These are phyloP conservation scores for Aureobasidium melanogenum DNA, from an alignment of 2,329 filamentous ascomycete genomes.

Conservation along the genomic window DNA sequence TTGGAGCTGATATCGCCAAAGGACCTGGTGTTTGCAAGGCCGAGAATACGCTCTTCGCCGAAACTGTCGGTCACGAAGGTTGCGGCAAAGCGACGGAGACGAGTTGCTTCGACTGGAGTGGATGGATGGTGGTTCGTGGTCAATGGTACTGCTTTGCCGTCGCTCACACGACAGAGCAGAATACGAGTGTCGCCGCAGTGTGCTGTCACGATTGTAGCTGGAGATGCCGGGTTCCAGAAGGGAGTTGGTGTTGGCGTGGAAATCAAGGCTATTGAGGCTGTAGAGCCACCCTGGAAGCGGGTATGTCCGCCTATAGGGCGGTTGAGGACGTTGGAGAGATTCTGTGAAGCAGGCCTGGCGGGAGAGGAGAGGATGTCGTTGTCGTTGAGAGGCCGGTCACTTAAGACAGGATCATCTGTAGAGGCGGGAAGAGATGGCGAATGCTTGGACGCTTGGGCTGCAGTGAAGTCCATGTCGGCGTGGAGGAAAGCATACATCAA, in stretches of 20 bases:
- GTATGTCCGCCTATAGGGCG: conserved; percentile 60
- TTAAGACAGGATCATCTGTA: conserved; percentile 52
- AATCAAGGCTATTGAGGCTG: conserved; percentile 80
- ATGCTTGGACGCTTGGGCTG: conserved; percentile 74
- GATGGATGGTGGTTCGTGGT: conserved; percentile 90
- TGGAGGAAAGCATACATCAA: conserved; percentile 89
- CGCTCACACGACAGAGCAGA: conserved; percentile 76
- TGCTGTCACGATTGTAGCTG: conserved; percentile 73
- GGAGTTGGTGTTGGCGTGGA: conserved; percentile 85
- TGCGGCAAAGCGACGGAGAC: conserved; percentile 76
- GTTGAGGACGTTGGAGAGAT: conserved; percentile 34
- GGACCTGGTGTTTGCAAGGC: conserved; percentile 84
- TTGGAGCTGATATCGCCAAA: conserved; percentile 92
- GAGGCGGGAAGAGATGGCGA: conserved; percentile 15
- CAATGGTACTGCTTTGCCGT: conserved; percentile 68
- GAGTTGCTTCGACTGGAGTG: conserved; percentile 71
- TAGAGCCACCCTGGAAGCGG: conserved; percentile 89
- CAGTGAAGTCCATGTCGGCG: conserved; percentile 88
- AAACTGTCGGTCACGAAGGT: conserved; percentile 93
- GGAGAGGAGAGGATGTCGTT: conserved; percentile 71
- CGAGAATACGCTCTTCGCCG: conserved; percentile 89
- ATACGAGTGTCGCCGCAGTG: conserved; percentile 93
- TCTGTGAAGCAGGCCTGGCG: conserved; percentile 34
- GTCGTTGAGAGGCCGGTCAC: conserved; percentile 72
- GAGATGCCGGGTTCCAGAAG: conserved; percentile 87